phyloP scores from a whole-genome alignment of 1,139 yeast genomes.

The Hemisphaericaspora lyxosophila region DNA sequence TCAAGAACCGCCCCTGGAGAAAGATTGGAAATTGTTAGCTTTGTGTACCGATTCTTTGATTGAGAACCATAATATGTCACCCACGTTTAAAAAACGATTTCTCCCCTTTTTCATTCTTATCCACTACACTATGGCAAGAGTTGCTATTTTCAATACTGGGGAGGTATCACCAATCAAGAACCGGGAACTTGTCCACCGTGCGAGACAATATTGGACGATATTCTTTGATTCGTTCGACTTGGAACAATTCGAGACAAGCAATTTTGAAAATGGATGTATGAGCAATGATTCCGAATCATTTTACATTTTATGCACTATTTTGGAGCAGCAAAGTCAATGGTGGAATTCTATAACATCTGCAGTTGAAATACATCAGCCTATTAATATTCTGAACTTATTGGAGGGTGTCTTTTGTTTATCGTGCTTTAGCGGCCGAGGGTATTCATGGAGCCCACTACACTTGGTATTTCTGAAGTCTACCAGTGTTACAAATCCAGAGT shows the following conservation, averaged over 20 bases:
- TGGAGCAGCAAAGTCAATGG: slow-evolving; percentile 8
- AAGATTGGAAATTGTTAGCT: slow-evolving; percentile 17
- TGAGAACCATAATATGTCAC: background rate
- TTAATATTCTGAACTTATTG: slow-evolving; percentile 6
- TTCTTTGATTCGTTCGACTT: slow-evolving; percentile 13
- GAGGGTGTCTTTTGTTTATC: slow-evolving; percentile 17
- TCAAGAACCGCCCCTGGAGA: slow-evolving; percentile 27
- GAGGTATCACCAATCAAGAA: background rate
- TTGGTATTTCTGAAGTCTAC: slow-evolving; percentile 9
- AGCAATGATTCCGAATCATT: slow-evolving; percentile 14
- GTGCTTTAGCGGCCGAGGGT: slow-evolving; percentile 3
- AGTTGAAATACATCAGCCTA: slow-evolving; percentile 7
- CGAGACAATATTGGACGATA: slow-evolving; percentile 14
- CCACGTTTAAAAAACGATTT: slow-evolving; percentile 1
- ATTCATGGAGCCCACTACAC: slow-evolving; percentile 13
- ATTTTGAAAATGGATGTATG: slow-evolving; percentile 6
- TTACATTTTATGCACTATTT: slow-evolving; percentile 10
- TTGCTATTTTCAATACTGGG: slow-evolving; percentile 5
- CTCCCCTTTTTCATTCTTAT: slow-evolving; percentile 26
- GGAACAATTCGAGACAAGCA: slow-evolving; percentile 8
- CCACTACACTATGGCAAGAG: slow-evolving; percentile 17
- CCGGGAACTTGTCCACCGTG: background rate
- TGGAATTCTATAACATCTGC: slow-evolving; percentile 9
- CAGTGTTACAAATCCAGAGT: slow-evolving; percentile 7
- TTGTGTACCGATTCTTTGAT: background rate